Percentiles rank a stretch among this genome's conserved stretches.
Evolutionary conservation across 768 basidiomycete species (phyloP).

Genomic region (Amanita pseudoporphyria): DNA sequence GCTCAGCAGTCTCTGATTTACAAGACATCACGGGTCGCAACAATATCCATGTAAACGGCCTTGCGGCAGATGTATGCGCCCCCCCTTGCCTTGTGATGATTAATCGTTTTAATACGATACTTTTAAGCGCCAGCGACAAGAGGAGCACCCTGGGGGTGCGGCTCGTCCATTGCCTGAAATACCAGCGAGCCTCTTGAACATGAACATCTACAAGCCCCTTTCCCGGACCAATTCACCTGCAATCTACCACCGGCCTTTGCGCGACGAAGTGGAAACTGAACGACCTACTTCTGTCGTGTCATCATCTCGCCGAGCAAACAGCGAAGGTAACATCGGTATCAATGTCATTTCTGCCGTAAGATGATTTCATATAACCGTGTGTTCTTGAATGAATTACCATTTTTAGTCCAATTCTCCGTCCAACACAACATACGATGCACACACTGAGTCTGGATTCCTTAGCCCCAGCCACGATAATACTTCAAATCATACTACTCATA

Average conservation of each 20-base stretch:
- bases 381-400: neutral
- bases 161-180: neutral
- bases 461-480: neutral
- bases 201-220: neutral
- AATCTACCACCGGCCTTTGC: neutral
- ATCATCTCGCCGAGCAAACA: conserved; percentile 11
- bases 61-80: neutral
- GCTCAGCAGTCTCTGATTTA: conserved; percentile 18
- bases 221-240: neutral
- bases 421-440: neutral
- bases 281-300: too few species aligned
- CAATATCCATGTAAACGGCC: neutral
- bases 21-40: conserved; percentile 3
- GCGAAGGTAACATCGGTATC: conserved; percentile 27
- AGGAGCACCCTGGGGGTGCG: neutral
- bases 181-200: neutral
- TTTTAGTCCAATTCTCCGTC: conserved; percentile 29
- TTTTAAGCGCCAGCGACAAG: neutral
- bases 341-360: conserved; percentile 38
- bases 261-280: conserved; percentile 3
- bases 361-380: conserved; percentile 2
- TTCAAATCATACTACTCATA: neutral
- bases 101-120: neutral
- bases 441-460: neutral
- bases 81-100: too few species aligned